These are phyloP conservation scores for Neurospora sp. DNA, from an alignment of 495 filamentous ascomycete species.

Conservation along the genomic window DNA sequence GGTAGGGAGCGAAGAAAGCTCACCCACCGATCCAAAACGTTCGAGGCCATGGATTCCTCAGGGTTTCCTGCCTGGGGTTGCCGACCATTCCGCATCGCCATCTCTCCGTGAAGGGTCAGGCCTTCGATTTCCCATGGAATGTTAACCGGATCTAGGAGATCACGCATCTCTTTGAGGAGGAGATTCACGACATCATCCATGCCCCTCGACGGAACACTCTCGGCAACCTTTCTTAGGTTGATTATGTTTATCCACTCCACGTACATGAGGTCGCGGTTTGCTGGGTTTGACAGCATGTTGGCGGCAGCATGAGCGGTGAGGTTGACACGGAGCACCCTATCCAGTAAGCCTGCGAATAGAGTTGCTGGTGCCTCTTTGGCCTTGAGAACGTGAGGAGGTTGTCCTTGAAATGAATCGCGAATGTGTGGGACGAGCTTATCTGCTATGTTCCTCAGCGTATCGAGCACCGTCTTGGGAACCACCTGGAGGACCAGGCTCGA, in stretches of 20 bases:
- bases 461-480: conserved; percentile 70
- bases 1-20: conserved; percentile 70
- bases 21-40: conserved; percentile 78
- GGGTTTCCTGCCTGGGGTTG: conserved; percentile 9
- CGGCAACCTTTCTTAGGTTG: conserved; percentile 57
- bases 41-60: conserved; percentile 31
- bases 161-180: conserved; percentile 62
- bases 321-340: conserved; percentile 82
- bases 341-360: conserved; percentile 75
- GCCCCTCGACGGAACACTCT: conserved; percentile 47
- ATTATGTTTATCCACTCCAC: conserved; percentile 78
- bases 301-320: conserved; percentile 78
- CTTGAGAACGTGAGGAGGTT: conserved; percentile 71
- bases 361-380: conserved; percentile 83
- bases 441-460: conserved; percentile 76
- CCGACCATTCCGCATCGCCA: conserved; percentile 33
- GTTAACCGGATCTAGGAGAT: conserved; percentile 55
- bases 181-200: conserved; percentile 62
- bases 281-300: conserved; percentile 60
- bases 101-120: conserved; percentile 43
- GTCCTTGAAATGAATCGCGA: conserved; percentile 63
- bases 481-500: conserved; percentile 79
- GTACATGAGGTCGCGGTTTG: conserved; percentile 84
- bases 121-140: conserved; percentile 46
- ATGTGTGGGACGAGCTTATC: conserved; percentile 70